phyloP scores from a whole-genome alignment of 192 early-diverging fungal genomes.

The Rhizoclosmatium globosum region DNA sequence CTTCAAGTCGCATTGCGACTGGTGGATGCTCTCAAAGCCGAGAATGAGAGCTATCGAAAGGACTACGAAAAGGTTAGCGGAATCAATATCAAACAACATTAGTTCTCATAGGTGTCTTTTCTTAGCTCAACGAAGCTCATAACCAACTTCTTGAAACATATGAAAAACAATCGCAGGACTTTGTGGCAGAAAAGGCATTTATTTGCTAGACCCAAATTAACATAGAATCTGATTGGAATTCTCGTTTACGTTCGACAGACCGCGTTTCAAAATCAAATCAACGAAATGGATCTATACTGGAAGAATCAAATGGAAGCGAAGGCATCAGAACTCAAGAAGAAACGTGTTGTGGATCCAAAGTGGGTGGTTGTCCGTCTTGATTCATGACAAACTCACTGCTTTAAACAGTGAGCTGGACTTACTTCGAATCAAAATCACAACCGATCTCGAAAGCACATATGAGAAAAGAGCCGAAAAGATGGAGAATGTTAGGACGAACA shows the following conservation, averaged over 20 bases:
- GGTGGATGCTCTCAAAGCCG: slow-evolving; percentile 39
- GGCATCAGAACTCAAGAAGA: slow-evolving; percentile 23
- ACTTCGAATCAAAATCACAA: slow-evolving; percentile 9
- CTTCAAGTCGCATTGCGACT: slow-evolving; percentile 38
- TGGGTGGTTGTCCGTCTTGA: not conserved
- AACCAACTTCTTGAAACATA: slow-evolving; percentile 11
- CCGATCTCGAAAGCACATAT: slow-evolving; percentile 25
- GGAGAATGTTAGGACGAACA: slow-evolving; percentile 18
- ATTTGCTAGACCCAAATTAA: not conserved
- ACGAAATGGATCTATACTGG: slow-evolving; percentile 34
- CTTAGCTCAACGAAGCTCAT: slow-evolving; percentile 33
- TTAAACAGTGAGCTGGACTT: slow-evolving; percentile 32
- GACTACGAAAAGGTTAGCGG: slow-evolving; percentile 40
- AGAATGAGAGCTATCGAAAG: slow-evolving; percentile 29
- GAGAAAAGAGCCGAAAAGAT: slow-evolving; percentile 29
- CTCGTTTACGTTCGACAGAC: not conserved
- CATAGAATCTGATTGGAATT: not conserved
- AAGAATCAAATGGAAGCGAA: slow-evolving; percentile 27
- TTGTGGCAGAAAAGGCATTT: slow-evolving; percentile 21
- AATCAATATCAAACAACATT: not conserved
- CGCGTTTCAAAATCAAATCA: slow-evolving; percentile 36
- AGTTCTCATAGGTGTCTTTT: not conserved
- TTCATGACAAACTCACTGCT: not conserved
- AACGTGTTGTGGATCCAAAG: slow-evolving; percentile 29
- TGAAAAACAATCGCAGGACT: slow-evolving; percentile 28